Conservation (phyloP, 2,329 filamentous ascomycete genomes). For the Thermothelomyces thermophilus region DNA sequence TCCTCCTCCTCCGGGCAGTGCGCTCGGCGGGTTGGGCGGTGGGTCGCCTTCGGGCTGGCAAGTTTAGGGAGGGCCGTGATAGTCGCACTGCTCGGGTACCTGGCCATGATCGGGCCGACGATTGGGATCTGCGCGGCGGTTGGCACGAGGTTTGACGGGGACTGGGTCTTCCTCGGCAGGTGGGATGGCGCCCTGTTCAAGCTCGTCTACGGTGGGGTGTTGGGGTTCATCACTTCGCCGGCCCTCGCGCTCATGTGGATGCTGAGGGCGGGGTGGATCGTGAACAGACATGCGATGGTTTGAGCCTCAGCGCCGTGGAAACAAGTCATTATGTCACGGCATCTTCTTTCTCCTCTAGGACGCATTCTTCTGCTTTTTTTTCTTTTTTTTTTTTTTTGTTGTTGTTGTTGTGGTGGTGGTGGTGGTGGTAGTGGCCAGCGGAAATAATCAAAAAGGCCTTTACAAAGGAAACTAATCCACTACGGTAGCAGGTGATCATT, state of each 20-base stretch:
- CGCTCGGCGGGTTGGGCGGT: slow-evolving; percentile 20
- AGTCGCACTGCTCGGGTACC: slow-evolving; percentile 34
- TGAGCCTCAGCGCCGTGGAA: background rate
- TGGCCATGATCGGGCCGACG: slow-evolving; percentile 38
- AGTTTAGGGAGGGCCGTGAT: slow-evolving; percentile 34
- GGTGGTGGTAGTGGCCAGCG: background rate
- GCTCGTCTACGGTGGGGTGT: slow-evolving; percentile 39
- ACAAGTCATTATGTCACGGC: background rate
- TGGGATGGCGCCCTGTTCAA: slow-evolving; percentile 48
- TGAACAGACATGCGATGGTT: slow-evolving; percentile 11
- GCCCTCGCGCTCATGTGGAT: slow-evolving; percentile 46
- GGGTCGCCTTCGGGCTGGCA: slow-evolving; percentile 32
- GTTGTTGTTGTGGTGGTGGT: too few species aligned
- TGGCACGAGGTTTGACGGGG: slow-evolving; percentile 33
- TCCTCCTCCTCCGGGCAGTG: background rate
- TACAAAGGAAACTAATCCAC: too few species aligned
- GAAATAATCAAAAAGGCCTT: background rate
- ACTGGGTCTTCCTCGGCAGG: slow-evolving; percentile 37
- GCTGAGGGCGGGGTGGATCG: slow-evolving; percentile 41
- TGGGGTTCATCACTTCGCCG: slow-evolving; percentile 43
- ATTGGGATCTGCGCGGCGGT: slow-evolving; percentile 38
- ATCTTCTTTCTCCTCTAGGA: too few species aligned
- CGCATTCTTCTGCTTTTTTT: too few species aligned
- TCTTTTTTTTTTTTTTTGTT: too few species aligned
- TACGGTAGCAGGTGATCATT: too few species aligned